Conservation (phyloP, 805 yeast genomes). For the Wickerhamiella brachini region DNA sequence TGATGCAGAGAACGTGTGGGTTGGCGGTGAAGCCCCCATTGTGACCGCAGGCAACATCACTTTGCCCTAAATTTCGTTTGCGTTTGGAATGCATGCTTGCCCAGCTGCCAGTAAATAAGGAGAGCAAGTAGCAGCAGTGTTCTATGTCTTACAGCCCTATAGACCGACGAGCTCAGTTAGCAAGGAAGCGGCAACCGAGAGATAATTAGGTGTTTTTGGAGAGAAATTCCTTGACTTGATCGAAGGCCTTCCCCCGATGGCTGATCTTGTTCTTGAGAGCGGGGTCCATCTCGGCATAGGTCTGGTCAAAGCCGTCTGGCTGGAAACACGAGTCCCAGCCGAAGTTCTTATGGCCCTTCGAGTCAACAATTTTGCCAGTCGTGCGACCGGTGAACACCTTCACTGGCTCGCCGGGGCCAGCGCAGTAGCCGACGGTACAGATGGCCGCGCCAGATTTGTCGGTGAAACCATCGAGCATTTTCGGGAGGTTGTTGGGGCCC, state of each 20-base stretch:
- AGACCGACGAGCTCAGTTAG: too few relatives aligned
- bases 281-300: slow-evolving; percentile 81
- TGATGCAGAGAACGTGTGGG: slow-evolving; percentile 9
- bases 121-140: too few relatives aligned
- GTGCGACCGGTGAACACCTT: slow-evolving; percentile 74
- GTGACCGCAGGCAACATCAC: not conserved
- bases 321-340: slow-evolving; percentile 93
- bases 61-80: not conserved
- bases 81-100: too few relatives aligned
- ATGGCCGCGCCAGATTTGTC: slow-evolving; percentile 78
- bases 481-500: slow-evolving; percentile 65
- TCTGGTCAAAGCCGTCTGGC: slow-evolving; percentile 60
- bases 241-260: slow-evolving; percentile 66
- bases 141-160: too few relatives aligned
- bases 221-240: not conserved
- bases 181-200: too few relatives aligned
- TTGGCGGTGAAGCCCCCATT: slow-evolving; percentile 5
- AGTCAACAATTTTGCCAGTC: slow-evolving; percentile 61
- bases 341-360: slow-evolving; percentile 67
- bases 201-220: too few relatives aligned
- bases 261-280: slow-evolving; percentile 63
- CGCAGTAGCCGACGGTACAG: slow-evolving; percentile 86
- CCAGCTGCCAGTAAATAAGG: too few relatives aligned
- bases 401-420: slow-evolving; percentile 62
- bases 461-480: slow-evolving; percentile 67